Evolutionary conservation across 2,329 filamentous ascomycete genomes (phyloP).

Genomic region (Trichoderma brevicompactum): DNA sequence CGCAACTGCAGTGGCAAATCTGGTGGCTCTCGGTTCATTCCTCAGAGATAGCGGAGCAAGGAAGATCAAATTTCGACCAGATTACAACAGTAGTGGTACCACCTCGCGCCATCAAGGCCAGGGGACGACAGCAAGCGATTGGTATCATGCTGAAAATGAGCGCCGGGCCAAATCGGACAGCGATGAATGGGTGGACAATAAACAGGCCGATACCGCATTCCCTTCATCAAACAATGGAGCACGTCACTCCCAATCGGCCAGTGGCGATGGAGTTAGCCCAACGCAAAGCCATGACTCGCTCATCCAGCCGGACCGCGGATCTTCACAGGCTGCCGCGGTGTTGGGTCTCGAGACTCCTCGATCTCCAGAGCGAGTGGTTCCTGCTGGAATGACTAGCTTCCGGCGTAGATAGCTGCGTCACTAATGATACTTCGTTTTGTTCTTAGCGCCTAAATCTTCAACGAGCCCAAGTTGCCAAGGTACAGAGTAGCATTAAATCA

Average conservation of each 20-base stretch:
- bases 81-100: constrained; percentile 13
- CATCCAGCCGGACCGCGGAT: constrained; percentile 18
- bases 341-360: constrained; percentile 12
- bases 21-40: constrained; percentile 15
- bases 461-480: not conserved
- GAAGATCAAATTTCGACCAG: constrained; percentile 21
- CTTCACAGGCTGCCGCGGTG: constrained; percentile 6
- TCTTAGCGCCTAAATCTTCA: constrained; percentile 12
- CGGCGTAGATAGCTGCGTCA: constrained; percentile 12
- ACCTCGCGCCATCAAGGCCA: not conserved
- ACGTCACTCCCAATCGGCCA: constrained; percentile 10
- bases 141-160: constrained; percentile 1
- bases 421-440: not conserved
- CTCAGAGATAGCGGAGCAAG: constrained; percentile 14
- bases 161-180: constrained; percentile 3
- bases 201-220: constrained; percentile 21
- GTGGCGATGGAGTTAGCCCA: constrained; percentile 13
- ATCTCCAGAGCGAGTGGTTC: constrained; percentile 16
- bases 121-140: not conserved
- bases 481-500: not conserved
- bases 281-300: constrained; percentile 24
- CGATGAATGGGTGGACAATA: constrained; percentile 3
- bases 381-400: constrained; percentile 17
- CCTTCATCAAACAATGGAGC: not conserved
- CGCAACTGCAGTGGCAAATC: constrained; percentile 16